Evolutionary conservation across 306 rosid species (phyloP), one percentile per base, ranked within the genome.

Genomic region (Citrullus colocynthis): DNA sequence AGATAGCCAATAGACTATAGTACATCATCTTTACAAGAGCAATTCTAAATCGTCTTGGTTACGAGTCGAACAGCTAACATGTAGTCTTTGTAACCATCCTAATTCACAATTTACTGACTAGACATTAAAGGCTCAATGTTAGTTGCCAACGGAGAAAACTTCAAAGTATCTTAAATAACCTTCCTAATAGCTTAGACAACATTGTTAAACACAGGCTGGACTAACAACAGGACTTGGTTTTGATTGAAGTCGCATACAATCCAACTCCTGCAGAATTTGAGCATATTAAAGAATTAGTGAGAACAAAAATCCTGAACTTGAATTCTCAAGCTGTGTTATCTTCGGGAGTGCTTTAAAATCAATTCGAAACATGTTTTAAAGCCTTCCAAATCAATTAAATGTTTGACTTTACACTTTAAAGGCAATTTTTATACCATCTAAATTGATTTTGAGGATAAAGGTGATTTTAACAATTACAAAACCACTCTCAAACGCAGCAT

Each of bases 261-360:
- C 83, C 82, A 74, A 77, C 71, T 88, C 92, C 90, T 89, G 88
- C 84, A 88, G 67, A 84, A 81, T 58, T 72, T 55, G 62, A 63
- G 61, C 57, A 58, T 17, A 16, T 17, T 37, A 36, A 55, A 55
- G 58, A 48, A 67, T 65, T 39, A 54, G 54, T 21, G 62, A 79
- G 48, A 65, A 37, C 14, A 3, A 55, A 63, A 37, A 54, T 20
- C 60, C 16, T 11, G 45, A 63, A 49, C 80, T 20, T 37, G 24
- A 11, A 58, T 45, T 74, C 44, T 52, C 36, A 77, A 51, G 54
- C 64, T 18, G 45, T 44, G 24, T 37, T 44, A 51, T 51, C 15
- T 52, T 1, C 8, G 57, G 1, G 57, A 52, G 7, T 16, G n/a
- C 2, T 52, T 52, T 52, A 52, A 52, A 52, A 52, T 52, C n/a